Percentiles rank a stretch among this genome's conserved stretches.
phyloP scores from a whole-genome alignment of 805 yeast genomes.

The Saturnispora mendoncae region DNA sequence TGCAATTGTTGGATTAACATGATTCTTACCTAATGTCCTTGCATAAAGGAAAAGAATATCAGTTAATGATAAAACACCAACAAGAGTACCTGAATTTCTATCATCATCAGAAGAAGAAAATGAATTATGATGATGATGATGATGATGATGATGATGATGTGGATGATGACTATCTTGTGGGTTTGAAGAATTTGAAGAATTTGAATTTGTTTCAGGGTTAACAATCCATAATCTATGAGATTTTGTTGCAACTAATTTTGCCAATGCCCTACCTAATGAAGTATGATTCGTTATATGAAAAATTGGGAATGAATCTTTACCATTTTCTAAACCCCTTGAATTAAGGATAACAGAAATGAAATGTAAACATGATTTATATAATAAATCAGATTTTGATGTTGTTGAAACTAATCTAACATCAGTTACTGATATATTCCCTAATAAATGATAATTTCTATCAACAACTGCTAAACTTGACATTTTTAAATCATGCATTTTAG shows the following conservation, averaged over 20 bases:
- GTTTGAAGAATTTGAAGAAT: background rate
- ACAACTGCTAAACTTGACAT: conserved; percentile 91
- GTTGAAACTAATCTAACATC: conserved; percentile 86
- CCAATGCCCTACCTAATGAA: conserved; percentile 80
- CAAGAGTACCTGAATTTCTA: conserved; percentile 60
- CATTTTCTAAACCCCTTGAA: conserved; percentile 85
- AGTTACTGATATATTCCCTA: conserved; percentile 91
- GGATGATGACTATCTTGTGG: conserved; percentile 3
- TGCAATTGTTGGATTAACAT: conserved; percentile 77
- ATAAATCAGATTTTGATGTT: conserved; percentile 75
- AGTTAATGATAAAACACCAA: conserved; percentile 88
- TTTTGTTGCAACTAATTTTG: conserved; percentile 90
- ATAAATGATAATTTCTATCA: conserved; percentile 61
- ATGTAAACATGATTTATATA: conserved; percentile 77
- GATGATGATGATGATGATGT: conserved; percentile 6
- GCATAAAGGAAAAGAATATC: conserved; percentile 82
- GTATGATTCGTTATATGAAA: conserved; percentile 81
- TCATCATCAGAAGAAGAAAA: conserved; percentile 22
- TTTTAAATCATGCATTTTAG: conserved; percentile 73
- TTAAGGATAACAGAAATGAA: conserved; percentile 80
- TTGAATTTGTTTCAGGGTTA: conserved; percentile 34
- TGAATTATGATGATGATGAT: conserved; percentile 6
- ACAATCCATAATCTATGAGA: conserved; percentile 87
- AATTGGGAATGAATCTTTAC: conserved; percentile 93
- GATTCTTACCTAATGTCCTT: conserved; percentile 53